Evolutionary conservation across 192 early-diverging fungal genomes (phyloP), one percentile per base, ranked within the genome.

Genomic region (Coemansia sp.): DNA sequence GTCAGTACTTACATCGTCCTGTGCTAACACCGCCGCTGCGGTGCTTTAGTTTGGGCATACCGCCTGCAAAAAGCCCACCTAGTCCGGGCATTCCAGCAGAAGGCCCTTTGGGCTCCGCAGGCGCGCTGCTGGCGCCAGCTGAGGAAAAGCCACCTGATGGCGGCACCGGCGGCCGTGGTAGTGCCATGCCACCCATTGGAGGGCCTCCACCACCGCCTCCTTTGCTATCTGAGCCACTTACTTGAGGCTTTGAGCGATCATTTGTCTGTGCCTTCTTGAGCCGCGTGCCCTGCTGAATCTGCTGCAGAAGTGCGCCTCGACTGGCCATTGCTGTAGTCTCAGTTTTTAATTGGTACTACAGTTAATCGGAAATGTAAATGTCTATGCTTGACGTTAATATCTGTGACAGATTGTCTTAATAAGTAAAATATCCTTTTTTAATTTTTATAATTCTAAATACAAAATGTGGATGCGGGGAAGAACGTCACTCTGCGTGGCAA

Each of bases 211-310:
- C 70, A 34, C 72, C 79, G 8, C 78, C 79, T n/a, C 80, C 40
- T 23, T 85, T 76, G 13, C 59, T 63, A 3, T 74, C 30, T 40
- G 41, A 61, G 64, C 65, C 74, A 47, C 69, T 57, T 33, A 72
- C 66, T 34, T 58, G 53, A 4, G 87, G 85, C 4, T 69, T 78
- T 9, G 90, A 88, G 24, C 86, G 81, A 65, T 92, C 90, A 48
- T 87, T 89, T 5, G 90, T 92, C 34, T 74, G 62, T 15, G 86
- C 48, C 66, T 90, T 89, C 42, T 86, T 87, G 22, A 92, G 82
- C 46, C 39, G 57, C 44, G 67, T 80, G 33, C 90, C 90, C 49
- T 83, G 58, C 60, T 92, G 90, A 65, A 92, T 92, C 62, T 90
- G 85, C 33, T 64, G 38, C 59, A 90, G 73, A 47, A 92, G 77